Evolutionary conservation across 352 stramenopile species (phyloP).

Genomic region (Globisporangium iwayamae): DNA sequence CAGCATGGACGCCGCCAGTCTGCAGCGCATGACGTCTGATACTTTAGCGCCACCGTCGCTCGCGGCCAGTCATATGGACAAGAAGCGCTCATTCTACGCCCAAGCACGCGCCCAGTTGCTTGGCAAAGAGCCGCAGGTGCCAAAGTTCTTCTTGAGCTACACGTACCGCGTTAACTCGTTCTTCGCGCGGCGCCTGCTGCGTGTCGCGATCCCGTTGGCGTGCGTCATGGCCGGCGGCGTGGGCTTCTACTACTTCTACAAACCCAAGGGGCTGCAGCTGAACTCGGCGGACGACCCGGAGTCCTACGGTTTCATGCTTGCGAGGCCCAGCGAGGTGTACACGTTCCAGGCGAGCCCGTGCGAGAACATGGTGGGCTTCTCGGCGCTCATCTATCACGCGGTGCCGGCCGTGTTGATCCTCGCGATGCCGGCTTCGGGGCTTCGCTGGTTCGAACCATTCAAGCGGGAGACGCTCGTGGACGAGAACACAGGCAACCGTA

Average conservation of each 20-base stretch:
- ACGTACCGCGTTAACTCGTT: slow-evolving; percentile 75
- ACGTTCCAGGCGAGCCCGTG: slow-evolving; percentile 64
- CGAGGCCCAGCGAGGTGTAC: slow-evolving; percentile 46
- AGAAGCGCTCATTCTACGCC: slow-evolving; percentile 59
- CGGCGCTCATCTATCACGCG: slow-evolving; percentile 64
- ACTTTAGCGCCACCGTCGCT: slow-evolving; percentile 2
- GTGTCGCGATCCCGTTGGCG: slow-evolving; percentile 35
- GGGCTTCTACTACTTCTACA: slow-evolving; percentile 73
- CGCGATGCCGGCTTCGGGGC: slow-evolving; percentile 46
- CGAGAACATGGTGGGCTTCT: slow-evolving; percentile 79
- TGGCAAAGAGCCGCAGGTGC: slow-evolving; percentile 51
- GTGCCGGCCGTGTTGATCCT: slow-evolving; percentile 58
- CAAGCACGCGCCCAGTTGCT: slow-evolving; percentile 26
- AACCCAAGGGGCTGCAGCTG: slow-evolving; percentile 40
- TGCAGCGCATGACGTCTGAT: slow-evolving; percentile 16
- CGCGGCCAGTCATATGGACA: slow-evolving; percentile 22
- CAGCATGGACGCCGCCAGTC: neutral
- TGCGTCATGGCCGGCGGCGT: slow-evolving; percentile 42
- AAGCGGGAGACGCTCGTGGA: slow-evolving; percentile 41
- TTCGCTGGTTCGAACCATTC: slow-evolving; percentile 72
- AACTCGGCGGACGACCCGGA: slow-evolving; percentile 21
- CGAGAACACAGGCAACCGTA: slow-evolving; percentile 41
- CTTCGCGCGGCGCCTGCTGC: slow-evolving; percentile 63
- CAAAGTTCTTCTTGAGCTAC: slow-evolving; percentile 49
- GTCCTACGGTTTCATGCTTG: slow-evolving; percentile 50